Percentiles rank a stretch among this genome's conserved stretches.
Conservation (phyloP, 2,329 filamentous ascomycete genomes). For the Aspergillus hortae region DNA sequence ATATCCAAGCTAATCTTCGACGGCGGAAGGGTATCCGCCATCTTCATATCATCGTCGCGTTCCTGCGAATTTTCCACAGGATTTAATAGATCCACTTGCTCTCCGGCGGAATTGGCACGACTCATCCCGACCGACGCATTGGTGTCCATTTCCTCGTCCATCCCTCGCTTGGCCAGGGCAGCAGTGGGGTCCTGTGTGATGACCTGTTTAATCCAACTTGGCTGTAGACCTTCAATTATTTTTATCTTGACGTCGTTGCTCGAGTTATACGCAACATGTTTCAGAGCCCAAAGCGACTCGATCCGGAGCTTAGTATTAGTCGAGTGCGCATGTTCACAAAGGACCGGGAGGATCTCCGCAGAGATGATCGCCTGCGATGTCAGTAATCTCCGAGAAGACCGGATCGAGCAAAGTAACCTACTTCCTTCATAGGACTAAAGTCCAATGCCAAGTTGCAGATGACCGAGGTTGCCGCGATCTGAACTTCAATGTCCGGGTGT, state of each 20-base stretch:
- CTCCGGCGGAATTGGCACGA: slow-evolving; percentile 57
- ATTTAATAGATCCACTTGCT: slow-evolving; percentile 59
- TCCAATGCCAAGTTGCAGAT: slow-evolving; percentile 83
- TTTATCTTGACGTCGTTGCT: slow-evolving; percentile 69
- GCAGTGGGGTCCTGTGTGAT: slow-evolving; percentile 58
- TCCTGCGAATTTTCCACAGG: slow-evolving; percentile 38
- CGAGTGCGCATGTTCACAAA: slow-evolving; percentile 83
- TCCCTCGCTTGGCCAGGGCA: slow-evolving; percentile 23
- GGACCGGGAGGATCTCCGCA: slow-evolving; percentile 67
- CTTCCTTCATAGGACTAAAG: slow-evolving; percentile 86
- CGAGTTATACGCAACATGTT: slow-evolving; percentile 77
- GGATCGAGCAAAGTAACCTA: slow-evolving; percentile 44
- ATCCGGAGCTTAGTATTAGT: slow-evolving; percentile 73
- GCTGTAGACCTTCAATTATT: slow-evolving; percentile 72
- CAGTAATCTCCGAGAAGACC: background rate
- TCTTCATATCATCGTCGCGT: slow-evolving; percentile 30
- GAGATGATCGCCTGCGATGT: slow-evolving; percentile 63
- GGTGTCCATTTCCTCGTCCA: slow-evolving; percentile 31
- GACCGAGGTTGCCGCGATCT: slow-evolving; percentile 79
- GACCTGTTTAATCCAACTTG: slow-evolving; percentile 75
- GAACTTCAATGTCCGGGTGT: slow-evolving; percentile 72
- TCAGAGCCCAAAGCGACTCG: slow-evolving; percentile 89
- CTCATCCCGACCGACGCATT: slow-evolving; percentile 47
- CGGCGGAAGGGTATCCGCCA: slow-evolving; percentile 37
- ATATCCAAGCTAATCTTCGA: slow-evolving; percentile 38